phyloP scores from a whole-genome alignment of 31 red algal genomes.

The Bonnemaisonia californica region DNA sequence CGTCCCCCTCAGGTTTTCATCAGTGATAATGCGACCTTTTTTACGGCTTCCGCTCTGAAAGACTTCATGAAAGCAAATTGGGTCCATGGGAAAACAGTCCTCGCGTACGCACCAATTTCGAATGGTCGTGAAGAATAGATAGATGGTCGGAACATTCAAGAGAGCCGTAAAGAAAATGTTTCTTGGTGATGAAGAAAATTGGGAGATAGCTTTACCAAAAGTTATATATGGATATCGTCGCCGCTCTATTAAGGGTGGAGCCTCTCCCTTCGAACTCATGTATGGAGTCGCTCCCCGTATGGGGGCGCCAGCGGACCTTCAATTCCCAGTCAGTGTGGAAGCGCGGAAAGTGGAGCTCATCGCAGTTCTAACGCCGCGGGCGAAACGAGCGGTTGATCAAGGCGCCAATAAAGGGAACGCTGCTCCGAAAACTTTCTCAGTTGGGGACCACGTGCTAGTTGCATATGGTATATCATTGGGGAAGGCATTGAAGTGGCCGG shows the following conservation, averaged over 20 bases:
- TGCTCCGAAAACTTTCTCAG: too few relatives aligned
- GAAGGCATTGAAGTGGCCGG: too few relatives aligned
- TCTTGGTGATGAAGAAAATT: neutral
- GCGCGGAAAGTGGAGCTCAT: too few relatives aligned
- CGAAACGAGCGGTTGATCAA: too few relatives aligned
- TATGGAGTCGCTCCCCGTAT: too few relatives aligned
- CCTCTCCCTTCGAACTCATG: neutral
- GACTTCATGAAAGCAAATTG: constrained; percentile 8
- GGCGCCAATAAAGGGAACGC: too few relatives aligned
- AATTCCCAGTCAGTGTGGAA: too few relatives aligned
- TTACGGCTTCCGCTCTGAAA: neutral
- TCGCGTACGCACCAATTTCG: constrained; percentile 13
- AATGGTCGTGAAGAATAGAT: constrained; percentile 12
- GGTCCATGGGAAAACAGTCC: neutral
- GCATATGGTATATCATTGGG: too few relatives aligned
- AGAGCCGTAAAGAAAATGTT: neutral
- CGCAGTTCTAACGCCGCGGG: too few relatives aligned
- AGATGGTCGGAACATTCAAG: constrained; percentile 11
- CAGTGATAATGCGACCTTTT: constrained; percentile 8
- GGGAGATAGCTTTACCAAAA: neutral
- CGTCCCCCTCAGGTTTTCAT: neutral
- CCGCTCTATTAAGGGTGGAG: neutral
- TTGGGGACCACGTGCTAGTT: too few relatives aligned
- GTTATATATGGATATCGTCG: constrained; percentile 23
- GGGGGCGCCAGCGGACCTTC: too few relatives aligned